A percentile compares a stretch with the other conserved stretches of the same genome.
phyloP scores from a whole-genome alignment of 1,284 basidiomycete genomes.

The Malassezia nana region DNA sequence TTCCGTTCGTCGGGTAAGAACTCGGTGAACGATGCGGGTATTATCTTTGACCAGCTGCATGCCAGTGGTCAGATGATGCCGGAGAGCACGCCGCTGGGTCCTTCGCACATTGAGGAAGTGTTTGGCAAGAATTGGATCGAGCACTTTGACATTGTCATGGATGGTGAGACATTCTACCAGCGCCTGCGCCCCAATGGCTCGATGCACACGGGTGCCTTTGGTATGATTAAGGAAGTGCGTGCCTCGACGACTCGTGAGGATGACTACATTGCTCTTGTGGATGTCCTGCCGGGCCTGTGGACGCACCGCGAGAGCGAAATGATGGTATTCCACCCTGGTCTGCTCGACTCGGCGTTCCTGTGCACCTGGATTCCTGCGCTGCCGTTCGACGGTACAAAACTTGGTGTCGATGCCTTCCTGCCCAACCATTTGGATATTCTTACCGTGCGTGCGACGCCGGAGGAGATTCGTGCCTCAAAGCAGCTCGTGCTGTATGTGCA shows the following conservation, averaged over 20 bases:
- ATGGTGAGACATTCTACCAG: slow-evolving; percentile 18
- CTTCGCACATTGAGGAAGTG: slow-evolving; percentile 13
- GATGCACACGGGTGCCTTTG: slow-evolving; percentile 18
- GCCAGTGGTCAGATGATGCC: slow-evolving; percentile 15
- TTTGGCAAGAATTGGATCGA: slow-evolving; percentile 17
- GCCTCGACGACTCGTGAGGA: slow-evolving; percentile 18
- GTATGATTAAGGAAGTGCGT: slow-evolving; percentile 19
- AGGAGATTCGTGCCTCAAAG: slow-evolving; percentile 16
- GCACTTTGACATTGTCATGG: slow-evolving; percentile 22
- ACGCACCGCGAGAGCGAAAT: slow-evolving; percentile 4
- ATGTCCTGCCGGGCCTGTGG: slow-evolving; percentile 19
- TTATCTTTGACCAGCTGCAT: slow-evolving; percentile 18
- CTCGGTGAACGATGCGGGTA: slow-evolving; percentile 12
- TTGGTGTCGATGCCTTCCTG: slow-evolving; percentile 18
- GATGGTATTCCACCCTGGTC: slow-evolving; percentile 20
- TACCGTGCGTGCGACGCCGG: slow-evolving; percentile 14
- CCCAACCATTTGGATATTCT: slow-evolving; percentile 17
- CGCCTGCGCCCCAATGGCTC: slow-evolving; percentile 18
- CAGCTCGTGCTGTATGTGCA: slow-evolving; percentile 10
- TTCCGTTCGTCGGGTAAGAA: slow-evolving; percentile 19
- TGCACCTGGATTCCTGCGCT: slow-evolving; percentile 20
- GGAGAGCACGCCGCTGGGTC: slow-evolving; percentile 13
- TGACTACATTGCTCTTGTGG: slow-evolving; percentile 19
- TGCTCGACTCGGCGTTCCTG: slow-evolving; percentile 20
- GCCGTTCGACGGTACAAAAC: slow-evolving; percentile 17